Percentiles rank a stretch among this genome's conserved stretches.
phyloP scores from a whole-genome alignment of 305 asterid species.

The Solanum hybrid region DNA sequence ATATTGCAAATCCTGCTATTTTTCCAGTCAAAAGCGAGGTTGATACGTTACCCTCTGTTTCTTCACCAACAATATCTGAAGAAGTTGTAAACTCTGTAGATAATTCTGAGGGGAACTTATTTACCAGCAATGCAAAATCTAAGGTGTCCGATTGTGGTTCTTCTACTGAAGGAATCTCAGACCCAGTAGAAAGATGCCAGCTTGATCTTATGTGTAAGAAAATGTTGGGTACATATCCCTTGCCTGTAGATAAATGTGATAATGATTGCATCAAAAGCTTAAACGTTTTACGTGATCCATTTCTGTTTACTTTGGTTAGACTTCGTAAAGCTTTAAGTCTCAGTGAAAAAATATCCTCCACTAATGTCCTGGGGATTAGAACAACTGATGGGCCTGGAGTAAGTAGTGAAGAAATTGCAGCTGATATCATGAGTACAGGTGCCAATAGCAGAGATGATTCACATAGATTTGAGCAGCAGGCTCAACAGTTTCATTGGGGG shows the following conservation, averaged over 20 bases:
- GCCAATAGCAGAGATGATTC: slow-evolving; percentile 24
- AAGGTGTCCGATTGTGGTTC: slow-evolving; percentile 22
- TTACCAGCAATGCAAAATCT: slow-evolving; percentile 17
- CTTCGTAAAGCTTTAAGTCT: slow-evolving; percentile 23
- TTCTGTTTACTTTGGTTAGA: slow-evolving; percentile 33
- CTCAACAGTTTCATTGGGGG: slow-evolving; percentile 26
- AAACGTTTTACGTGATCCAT: slow-evolving; percentile 34
- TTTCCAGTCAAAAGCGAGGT: slow-evolving; percentile 18
- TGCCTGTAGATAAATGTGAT: neutral
- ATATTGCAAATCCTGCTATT: slow-evolving; percentile 18
- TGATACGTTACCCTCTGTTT: slow-evolving; percentile 16
- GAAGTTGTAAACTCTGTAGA: slow-evolving; percentile 17
- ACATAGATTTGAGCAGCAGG: slow-evolving; percentile 24
- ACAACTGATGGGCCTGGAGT: slow-evolving; percentile 12
- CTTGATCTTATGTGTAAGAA: slow-evolving; percentile 20
- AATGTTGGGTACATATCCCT: slow-evolving; percentile 26
- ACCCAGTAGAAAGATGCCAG: slow-evolving; percentile 23
- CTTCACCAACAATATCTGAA: slow-evolving; percentile 20
- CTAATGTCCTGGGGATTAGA: slow-evolving; percentile 1
- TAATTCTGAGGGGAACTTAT: slow-evolving; percentile 12
- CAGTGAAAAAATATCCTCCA: slow-evolving; percentile 26
- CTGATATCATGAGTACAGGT: slow-evolving; percentile 15
- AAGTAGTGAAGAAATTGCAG: slow-evolving; percentile 23
- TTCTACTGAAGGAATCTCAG: slow-evolving; percentile 19
- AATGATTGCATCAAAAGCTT: slow-evolving; percentile 23